Evolutionary conservation across 495 filamentous ascomycete genomes (phyloP).

Genomic region (Neurospora sp.): DNA sequence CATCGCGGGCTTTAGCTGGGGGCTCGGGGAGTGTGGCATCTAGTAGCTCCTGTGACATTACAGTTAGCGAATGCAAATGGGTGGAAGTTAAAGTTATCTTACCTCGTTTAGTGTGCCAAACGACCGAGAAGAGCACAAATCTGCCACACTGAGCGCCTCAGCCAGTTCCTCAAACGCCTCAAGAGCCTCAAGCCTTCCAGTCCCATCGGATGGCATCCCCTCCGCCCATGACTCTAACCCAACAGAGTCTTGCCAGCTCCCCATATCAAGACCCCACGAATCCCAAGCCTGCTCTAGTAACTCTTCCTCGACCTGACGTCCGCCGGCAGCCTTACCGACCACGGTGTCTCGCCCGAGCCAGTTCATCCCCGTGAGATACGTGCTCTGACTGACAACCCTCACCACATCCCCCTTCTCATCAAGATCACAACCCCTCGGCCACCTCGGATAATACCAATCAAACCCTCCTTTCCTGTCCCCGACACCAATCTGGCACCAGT

Average conservation of each 20-base stretch:
- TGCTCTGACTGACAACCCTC: conserved; percentile 74
- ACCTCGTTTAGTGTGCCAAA: conserved; percentile 33
- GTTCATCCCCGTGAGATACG: conserved; percentile 71
- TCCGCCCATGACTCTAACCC: conserved; percentile 22
- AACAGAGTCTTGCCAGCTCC: conserved; percentile 28
- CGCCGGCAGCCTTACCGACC: conserved; percentile 6
- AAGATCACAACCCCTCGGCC: conserved; percentile 58
- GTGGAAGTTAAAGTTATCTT: conserved; percentile 2
- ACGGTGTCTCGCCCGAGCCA: conserved; percentile 52
- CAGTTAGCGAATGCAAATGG: not conserved
- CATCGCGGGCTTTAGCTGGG: conserved; percentile 46
- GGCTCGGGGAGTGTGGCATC: conserved; percentile 54
- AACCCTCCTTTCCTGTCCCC: conserved; percentile 82
- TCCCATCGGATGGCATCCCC: conserved; percentile 3
- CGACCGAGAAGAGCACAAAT: conserved; percentile 30
- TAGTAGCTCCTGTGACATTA: conserved; percentile 32
- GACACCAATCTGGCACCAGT: conserved; percentile 93
- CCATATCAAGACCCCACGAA: conserved; percentile 45
- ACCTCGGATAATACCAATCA: conserved; percentile 77
- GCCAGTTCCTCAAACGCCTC: conserved; percentile 24
- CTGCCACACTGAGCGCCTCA: conserved; percentile 40
- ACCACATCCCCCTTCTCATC: conserved; percentile 54
- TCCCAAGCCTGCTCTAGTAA: conserved; percentile 44
- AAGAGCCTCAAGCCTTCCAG: conserved; percentile 15
- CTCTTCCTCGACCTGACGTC: conserved; percentile 36